Conservation (phyloP, 208 protist genomes). For the Tetramitus jugosus region DNA sequence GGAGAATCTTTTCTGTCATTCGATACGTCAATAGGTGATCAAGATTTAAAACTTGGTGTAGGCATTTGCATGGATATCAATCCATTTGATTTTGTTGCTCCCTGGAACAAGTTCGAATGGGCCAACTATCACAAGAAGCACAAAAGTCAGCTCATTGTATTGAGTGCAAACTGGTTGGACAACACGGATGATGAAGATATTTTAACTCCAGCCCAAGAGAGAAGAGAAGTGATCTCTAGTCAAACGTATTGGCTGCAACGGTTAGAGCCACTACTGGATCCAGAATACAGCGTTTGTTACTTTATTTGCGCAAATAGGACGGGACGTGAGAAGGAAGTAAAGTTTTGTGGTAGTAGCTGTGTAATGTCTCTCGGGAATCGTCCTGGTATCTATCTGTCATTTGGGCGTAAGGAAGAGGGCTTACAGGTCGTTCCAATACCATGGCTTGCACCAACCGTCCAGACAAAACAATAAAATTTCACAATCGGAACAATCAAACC, state of each 20-base stretch:
- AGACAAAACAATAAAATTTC: too few relatives aligned
- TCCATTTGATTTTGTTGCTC: not conserved
- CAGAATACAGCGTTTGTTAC: not conserved
- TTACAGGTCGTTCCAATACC: too few relatives aligned
- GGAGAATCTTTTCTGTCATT: not conserved
- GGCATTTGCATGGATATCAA: not conserved
- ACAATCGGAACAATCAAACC: too few relatives aligned
- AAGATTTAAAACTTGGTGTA: not conserved
- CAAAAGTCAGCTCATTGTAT: not conserved
- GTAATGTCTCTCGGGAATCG: not conserved
- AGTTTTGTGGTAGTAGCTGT: not conserved
- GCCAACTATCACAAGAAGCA: not conserved
- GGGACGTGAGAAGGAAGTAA: not conserved
- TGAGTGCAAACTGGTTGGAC: not conserved
- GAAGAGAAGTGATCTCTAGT: not conserved
- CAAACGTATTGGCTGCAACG: not conserved
- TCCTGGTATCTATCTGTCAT: not conserved
- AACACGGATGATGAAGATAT: not conserved
- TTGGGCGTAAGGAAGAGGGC: not conserved
- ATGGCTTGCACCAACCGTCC: too few relatives aligned
- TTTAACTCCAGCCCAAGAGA: not conserved
- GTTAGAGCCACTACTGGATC: not conserved
- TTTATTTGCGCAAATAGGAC: not conserved
- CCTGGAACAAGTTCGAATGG: not conserved
- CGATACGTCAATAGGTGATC: not conserved